Conservation (phyloP, 495 filamentous ascomycete species). For the Penicillium simplicissimum region DNA sequence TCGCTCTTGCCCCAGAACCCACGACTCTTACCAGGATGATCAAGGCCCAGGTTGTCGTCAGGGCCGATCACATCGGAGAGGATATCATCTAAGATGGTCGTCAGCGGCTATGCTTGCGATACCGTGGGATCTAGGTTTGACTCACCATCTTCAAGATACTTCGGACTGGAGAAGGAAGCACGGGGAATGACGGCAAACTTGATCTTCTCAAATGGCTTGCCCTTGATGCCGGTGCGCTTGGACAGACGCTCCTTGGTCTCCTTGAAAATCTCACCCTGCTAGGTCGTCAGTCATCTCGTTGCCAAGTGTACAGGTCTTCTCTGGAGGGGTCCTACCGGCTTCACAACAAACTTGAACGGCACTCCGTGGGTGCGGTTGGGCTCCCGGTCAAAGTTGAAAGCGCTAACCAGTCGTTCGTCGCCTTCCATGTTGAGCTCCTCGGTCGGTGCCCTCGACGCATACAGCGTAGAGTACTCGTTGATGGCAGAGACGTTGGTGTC, state of each 20-base stretch:
- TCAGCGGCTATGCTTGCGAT: slow-evolving; percentile 20
- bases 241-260: slow-evolving; percentile 90
- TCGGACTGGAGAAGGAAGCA: slow-evolving; percentile 66
- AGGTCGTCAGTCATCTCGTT: slow-evolving; percentile 23
- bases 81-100: slow-evolving; percentile 65
- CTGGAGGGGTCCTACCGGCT: slow-evolving; percentile 59
- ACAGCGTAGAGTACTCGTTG: slow-evolving; percentile 81
- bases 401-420: slow-evolving; percentile 64
- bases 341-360: slow-evolving; percentile 88
- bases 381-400: slow-evolving; percentile 91
- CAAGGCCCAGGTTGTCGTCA: slow-evolving; percentile 85
- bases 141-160: slow-evolving; percentile 88
- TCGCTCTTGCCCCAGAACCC: slow-evolving; percentile 61
- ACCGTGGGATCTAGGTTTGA: not conserved
- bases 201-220: slow-evolving; percentile 98
- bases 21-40: slow-evolving; percentile 77
- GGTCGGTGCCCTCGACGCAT: slow-evolving; percentile 77
- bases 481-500: slow-evolving; percentile 69
- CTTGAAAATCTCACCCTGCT: slow-evolving; percentile 78
- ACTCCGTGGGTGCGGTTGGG: slow-evolving; percentile 74
- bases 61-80: slow-evolving; percentile 69
- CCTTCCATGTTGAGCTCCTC: slow-evolving; percentile 67
- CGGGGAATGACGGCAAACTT: slow-evolving; percentile 86
- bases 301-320: not conserved
- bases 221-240: slow-evolving; percentile 89